Conservation (phyloP, 1,284 basidiomycete genomes). For the Naganishia sp. region DNA sequence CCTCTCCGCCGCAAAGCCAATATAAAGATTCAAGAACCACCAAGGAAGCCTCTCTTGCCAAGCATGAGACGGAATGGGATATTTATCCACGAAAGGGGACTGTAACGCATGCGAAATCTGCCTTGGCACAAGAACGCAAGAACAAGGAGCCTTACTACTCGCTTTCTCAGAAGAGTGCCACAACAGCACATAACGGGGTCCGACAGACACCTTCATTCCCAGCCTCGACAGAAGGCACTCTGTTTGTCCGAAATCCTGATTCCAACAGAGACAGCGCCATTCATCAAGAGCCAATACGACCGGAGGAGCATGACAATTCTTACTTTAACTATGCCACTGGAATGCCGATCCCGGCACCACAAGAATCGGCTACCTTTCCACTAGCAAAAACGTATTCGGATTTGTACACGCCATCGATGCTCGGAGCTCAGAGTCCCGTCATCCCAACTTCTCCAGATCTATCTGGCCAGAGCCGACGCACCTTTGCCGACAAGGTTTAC, state of each 20-base stretch:
- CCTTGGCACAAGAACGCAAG: too few species aligned
- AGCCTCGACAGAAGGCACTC: not conserved
- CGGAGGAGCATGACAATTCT: not conserved
- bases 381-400: conserved; percentile 21
- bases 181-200: not conserved
- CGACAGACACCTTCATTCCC: not conserved
- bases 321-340: conserved; percentile 21
- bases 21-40: too few species aligned
- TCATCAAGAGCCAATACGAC: not conserved
- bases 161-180: too few species aligned
- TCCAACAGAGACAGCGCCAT: not conserved
- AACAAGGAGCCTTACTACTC: too few species aligned
- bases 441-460: conserved; percentile 17
- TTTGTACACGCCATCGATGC: too few species aligned
- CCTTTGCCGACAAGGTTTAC: conserved; percentile 4
- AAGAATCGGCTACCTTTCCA: not conserved
- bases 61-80: too few species aligned
- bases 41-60: too few species aligned
- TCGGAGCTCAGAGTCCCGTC: not conserved
- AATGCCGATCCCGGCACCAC: not conserved
- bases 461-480: not conserved
- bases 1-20: too few species aligned
- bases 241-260: conserved; percentile 5
- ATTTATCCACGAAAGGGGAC: too few species aligned
- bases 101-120: too few species aligned